Base-by-base conservation (phyloP, 306 rosid species). In the Castanospermum australe region DNA sequence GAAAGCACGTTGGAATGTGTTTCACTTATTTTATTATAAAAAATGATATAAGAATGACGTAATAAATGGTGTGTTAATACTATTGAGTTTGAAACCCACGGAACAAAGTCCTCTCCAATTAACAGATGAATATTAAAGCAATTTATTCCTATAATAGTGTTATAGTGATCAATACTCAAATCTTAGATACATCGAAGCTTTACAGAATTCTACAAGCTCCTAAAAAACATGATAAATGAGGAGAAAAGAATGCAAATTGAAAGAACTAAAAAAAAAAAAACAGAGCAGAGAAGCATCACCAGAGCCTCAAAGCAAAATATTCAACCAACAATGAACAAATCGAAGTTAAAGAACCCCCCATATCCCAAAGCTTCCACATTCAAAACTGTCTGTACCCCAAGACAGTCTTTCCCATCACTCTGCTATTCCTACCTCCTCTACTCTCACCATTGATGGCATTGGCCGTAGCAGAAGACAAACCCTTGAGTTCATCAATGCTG, bases 391-490 rank as follows among this genome's bases (percentile, higher is more conserved):
- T 88, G 44, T 76, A 66, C 0, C 90, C 90, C 76, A 93, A 76
- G 47, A 87, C 86, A 24, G 78, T 78, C 81, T 65, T 90, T 10
- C 82, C 83, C 15, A 61, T 28, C 0, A 73, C 75, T 73, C 90
- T 87, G 14, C 79, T 41, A 18, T 41, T 81, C 67, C 84, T 83
- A 38, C 92, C 88, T 47, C 83, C 82, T 81, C 89, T 89, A 70
- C 17, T 80, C 63, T 92, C 99, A 8, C 94, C 87, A 54, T 72
- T 89, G 80, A 94, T 91, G 70, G 93, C 89, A 21, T 73, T 88
- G 0, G 86, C 83, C 5, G 99, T 88, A 8, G 83, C 87, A 0
- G 86, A 84, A 21, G 97, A 84, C 77, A 92, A 75, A 6, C 89
- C 90, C 78, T 85, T 91, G 35, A 92, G 70, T 51, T 93, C 98